phyloP scores from a whole-genome alignment of 2,329 filamentous ascomycete genomes.

The Paecilomyces variotii region DNA sequence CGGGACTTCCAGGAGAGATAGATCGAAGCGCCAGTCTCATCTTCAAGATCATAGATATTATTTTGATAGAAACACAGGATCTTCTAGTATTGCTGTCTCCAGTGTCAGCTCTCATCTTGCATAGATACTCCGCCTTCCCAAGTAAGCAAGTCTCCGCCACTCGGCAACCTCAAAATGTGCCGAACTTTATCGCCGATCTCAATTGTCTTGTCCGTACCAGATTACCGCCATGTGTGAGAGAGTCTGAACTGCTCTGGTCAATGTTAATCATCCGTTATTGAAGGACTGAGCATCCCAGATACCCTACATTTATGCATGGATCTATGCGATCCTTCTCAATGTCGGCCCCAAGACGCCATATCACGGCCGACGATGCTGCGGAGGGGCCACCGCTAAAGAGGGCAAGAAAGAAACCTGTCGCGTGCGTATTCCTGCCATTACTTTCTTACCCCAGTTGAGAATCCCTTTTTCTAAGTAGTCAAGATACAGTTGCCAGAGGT shows the following conservation, averaged over 20 bases:
- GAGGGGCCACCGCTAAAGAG: not conserved
- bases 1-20: too few species aligned
- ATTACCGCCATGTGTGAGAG: not conserved
- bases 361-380: not conserved
- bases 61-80: not conserved
- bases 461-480: not conserved
- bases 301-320: not conserved
- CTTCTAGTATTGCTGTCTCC: not conserved
- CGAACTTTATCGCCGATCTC: not conserved
- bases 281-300: not conserved
- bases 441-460: not conserved
- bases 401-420: not conserved
- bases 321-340: not conserved
- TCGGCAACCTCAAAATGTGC: not conserved
- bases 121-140: not conserved
- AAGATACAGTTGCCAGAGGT: constrained; percentile 30
- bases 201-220: not conserved
- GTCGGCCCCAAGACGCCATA: not conserved
- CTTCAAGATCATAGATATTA: too few species aligned
- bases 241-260: not conserved
- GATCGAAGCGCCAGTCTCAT: too few species aligned
- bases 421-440: not conserved
- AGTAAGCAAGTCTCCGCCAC: not conserved
- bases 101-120: not conserved
- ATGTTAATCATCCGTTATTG: not conserved